Percentiles rank a stretch among this genome's conserved stretches.
Evolutionary conservation across 441 rosid species (phyloP).

Genomic region (Biscutella laevigata): DNA sequence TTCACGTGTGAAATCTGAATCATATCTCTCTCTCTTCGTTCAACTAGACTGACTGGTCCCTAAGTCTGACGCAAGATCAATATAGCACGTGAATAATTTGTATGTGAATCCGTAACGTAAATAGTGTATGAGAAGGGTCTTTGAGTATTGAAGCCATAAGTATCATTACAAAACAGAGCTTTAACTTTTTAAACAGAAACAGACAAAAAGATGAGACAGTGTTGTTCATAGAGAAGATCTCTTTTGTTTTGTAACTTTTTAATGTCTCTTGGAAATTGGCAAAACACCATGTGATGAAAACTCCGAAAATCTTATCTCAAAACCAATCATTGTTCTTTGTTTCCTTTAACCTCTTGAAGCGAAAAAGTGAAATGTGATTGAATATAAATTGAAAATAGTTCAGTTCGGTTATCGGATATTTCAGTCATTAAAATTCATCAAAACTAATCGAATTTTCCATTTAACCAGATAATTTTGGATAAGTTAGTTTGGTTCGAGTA

Average conservation of each 20-base stretch:
- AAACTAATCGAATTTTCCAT: too few species aligned
- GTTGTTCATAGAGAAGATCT: conserved; percentile 14
- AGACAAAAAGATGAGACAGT: conserved; percentile 7
- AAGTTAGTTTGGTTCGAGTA: too few species aligned
- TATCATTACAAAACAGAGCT: conserved; percentile 2
- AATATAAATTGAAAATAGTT: too few species aligned
- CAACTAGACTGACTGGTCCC: conserved; percentile 17
- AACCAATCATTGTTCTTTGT: too few species aligned
- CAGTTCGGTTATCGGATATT: too few species aligned
- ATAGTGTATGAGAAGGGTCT: too few species aligned
- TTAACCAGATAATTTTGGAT: too few species aligned
- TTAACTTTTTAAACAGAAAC: background rate
- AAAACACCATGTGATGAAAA: conserved; percentile 8
- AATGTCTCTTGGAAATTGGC: conserved; percentile 8
- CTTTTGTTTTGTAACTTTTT: conserved; percentile 15
- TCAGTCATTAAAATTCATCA: too few species aligned
- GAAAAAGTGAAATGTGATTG: too few species aligned
- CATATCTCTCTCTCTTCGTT: conserved; percentile 13
- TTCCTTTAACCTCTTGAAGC: too few species aligned
- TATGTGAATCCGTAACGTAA: background rate
- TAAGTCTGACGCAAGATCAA: too few species aligned
- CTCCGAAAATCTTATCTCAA: conserved; percentile 5
- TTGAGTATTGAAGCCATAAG: background rate
- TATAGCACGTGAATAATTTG: conserved; percentile 20
- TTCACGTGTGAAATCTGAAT: conserved; percentile 22